A percentile compares a stretch with the other conserved stretches of the same genome.
Evolutionary conservation across 805 yeast genomes (phyloP).

Genomic region (Candida orba): DNA sequence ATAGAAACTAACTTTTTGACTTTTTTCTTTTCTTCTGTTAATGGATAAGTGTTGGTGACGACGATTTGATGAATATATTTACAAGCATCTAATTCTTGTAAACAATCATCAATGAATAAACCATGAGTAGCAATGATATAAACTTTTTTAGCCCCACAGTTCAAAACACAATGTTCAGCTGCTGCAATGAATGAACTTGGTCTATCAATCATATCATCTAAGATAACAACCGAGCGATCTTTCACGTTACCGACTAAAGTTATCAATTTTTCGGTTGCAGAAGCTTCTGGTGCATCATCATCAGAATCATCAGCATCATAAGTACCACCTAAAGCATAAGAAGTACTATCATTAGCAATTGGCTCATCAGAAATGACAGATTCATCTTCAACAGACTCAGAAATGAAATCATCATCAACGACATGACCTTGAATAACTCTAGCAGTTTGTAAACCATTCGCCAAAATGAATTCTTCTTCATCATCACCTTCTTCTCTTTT

Average conservation of each 20-base stretch:
- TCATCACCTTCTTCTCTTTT: constrained; percentile 44
- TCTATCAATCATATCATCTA: constrained; percentile 97
- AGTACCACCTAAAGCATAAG: constrained; percentile 72
- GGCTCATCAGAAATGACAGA: constrained; percentile 25
- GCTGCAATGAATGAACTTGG: constrained; percentile 93
- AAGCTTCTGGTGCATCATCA: constrained; percentile 55
- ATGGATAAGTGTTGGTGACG: constrained; percentile 95
- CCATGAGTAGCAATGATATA: constrained; percentile 95
- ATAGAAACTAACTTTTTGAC: constrained; percentile 74
- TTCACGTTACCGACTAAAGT: constrained; percentile 96
- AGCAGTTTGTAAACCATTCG: constrained; percentile 87
- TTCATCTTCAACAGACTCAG: constrained; percentile 26
- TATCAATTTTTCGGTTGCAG: constrained; percentile 66
- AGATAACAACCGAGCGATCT: constrained; percentile 82
- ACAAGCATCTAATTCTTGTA: constrained; percentile 70
- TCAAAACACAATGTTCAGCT: constrained; percentile 92
- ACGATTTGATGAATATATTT: constrained; percentile 85
- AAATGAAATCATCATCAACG: constrained; percentile 72
- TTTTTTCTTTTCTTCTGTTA: constrained; percentile 51
- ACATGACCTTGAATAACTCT: constrained; percentile 96
- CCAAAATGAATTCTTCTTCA: constrained; percentile 60
- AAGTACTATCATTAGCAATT: constrained; percentile 22
- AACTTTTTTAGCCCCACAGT: constrained; percentile 93
- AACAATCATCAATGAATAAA: constrained; percentile 78
- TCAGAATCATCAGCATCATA: constrained; percentile 81